These are phyloP conservation scores for Coemansia sp. DNA, from an alignment of 192 early-diverging fungal species.

Conservation along the genomic window DNA sequence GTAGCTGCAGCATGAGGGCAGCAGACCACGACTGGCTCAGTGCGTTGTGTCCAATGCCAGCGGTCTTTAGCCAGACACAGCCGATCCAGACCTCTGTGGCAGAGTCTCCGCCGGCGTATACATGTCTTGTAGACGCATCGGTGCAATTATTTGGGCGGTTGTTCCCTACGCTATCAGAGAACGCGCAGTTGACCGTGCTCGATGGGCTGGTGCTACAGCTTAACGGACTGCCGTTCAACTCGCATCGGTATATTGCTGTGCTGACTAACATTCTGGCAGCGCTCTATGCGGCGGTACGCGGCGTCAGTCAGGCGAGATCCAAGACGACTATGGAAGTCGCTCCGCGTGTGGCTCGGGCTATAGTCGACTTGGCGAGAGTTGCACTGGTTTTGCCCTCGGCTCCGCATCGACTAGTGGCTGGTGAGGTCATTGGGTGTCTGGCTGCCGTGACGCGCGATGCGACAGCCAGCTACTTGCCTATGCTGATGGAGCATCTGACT, in stretches of 20 bases:
- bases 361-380: conserved; percentile 41
- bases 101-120: conserved; percentile 18
- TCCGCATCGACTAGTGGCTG: conserved; percentile 69
- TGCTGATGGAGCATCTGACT: conserved; percentile 42
- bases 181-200: conserved; percentile 72
- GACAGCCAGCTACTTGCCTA: conserved; percentile 30
- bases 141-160: conserved; percentile 76
- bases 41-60: not conserved
- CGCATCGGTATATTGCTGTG: conserved; percentile 69
- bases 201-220: conserved; percentile 70
- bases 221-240: conserved; percentile 64
- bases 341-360: conserved; percentile 22
- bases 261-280: conserved; percentile 78
- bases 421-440: conserved; percentile 80
- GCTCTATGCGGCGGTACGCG: conserved; percentile 60
- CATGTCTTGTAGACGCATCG: conserved; percentile 71
- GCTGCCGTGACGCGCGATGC: conserved; percentile 55
- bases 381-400: conserved; percentile 68
- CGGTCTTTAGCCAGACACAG: not conserved
- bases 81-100: not conserved
- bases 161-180: conserved; percentile 65
- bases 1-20: conserved; percentile 4
- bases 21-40: conserved; percentile 39
- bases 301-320: not conserved
- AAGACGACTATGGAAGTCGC: not conserved